Percentiles rank a stretch among this genome's conserved stretches.
phyloP scores from a whole-genome alignment of 495 filamentous ascomycete genomes.

The Penicillium cosmopolitanum region DNA sequence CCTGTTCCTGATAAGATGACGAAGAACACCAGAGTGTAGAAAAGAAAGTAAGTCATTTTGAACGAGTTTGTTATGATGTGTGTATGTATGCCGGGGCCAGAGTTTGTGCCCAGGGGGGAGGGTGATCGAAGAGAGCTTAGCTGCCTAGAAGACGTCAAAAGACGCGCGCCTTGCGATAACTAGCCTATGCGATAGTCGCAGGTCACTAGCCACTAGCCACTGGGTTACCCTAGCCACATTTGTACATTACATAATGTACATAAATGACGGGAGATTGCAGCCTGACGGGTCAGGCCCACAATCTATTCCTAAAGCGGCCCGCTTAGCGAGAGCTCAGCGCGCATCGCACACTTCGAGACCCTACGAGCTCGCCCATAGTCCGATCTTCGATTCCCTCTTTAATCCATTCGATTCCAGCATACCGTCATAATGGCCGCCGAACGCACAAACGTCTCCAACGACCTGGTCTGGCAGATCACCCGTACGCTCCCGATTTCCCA shows the following conservation, averaged over 20 bases:
- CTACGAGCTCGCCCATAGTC: slow-evolving; percentile 6
- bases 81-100: no score
- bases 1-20: slow-evolving; percentile 64
- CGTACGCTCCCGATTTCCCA: slow-evolving; percentile 59
- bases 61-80: background rate
- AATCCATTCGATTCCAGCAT: slow-evolving; percentile 26
- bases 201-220: no score
- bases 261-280: background rate
- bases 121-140: no score
- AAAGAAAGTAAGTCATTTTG: slow-evolving; percentile 69
- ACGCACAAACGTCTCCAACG: slow-evolving; percentile 72
- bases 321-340: slow-evolving; percentile 44
- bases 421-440: slow-evolving; percentile 48
- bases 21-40: slow-evolving; percentile 72
- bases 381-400: slow-evolving; percentile 36
- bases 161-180: no score
- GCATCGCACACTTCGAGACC: slow-evolving; percentile 16
- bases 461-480: slow-evolving; percentile 89
- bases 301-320: slow-evolving; percentile 44
- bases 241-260: background rate
- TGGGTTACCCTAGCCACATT: no score
- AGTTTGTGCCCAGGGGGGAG: background rate
- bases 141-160: no score
- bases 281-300: slow-evolving; percentile 5
- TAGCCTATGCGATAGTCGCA: no score